phyloP scores from a whole-genome alignment of 108 stramenopile species.

The Fragilariopsis cylindrus region DNA sequence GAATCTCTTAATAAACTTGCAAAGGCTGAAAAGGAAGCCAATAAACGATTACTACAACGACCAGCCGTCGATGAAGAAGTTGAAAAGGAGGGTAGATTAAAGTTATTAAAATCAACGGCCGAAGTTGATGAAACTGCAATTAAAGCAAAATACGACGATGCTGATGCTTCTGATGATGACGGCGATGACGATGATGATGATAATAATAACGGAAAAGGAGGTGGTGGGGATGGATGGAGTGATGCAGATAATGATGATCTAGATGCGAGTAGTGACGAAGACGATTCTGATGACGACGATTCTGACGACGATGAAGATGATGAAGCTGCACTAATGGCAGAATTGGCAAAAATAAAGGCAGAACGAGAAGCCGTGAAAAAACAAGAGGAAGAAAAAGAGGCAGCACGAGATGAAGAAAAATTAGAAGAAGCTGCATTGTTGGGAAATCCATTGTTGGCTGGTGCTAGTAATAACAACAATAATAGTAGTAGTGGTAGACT shows the following conservation, averaged over 20 bases:
- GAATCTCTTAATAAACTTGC: slow-evolving; percentile 81
- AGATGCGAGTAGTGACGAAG: slow-evolving; percentile 61
- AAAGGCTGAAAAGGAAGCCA: slow-evolving; percentile 64
- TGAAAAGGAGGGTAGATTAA: slow-evolving; percentile 65
- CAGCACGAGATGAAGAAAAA: slow-evolving; percentile 62
- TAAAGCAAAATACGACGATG: slow-evolving; percentile 53
- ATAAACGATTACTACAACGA: slow-evolving; percentile 36
- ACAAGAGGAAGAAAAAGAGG: slow-evolving; percentile 80
- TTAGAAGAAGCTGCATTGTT: slow-evolving; percentile 85
- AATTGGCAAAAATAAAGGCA: slow-evolving; percentile 87
- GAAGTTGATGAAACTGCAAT: slow-evolving; percentile 76
- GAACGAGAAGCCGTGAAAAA: slow-evolving; percentile 82
- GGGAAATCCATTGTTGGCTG: slow-evolving; percentile 86
- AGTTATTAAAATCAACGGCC: slow-evolving; percentile 76
- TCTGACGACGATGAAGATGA: slow-evolving; percentile 92
- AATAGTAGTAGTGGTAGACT: slow-evolving; percentile 42
- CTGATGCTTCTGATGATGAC: slow-evolving; percentile 51
- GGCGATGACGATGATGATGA: slow-evolving; percentile 51
- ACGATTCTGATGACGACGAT: slow-evolving; percentile 45
- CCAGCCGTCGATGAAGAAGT: slow-evolving; percentile 43
- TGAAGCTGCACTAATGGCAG: slow-evolving; percentile 88
- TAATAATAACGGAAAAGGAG: slow-evolving; percentile 11
- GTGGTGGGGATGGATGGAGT: slow-evolving; percentile 54
- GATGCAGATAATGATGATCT: slow-evolving; percentile 58
- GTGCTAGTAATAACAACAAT: slow-evolving; percentile 12